Evolutionary conservation across 2,329 filamentous ascomycete species (phyloP), one percentile per base, ranked within the genome.

Genomic region (Aureobasidium uvarum): DNA sequence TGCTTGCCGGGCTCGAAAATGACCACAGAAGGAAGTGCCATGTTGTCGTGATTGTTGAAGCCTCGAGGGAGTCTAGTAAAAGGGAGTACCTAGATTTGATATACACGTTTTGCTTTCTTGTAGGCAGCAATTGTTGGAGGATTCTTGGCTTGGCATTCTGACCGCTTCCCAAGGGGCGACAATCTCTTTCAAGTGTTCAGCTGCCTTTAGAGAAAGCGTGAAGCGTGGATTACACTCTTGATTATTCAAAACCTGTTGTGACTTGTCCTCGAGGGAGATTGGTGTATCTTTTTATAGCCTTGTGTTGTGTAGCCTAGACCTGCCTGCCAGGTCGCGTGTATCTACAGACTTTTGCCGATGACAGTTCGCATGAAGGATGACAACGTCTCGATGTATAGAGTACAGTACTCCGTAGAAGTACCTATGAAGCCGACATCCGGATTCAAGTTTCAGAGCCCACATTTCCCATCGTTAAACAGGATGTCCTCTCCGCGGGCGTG

Each of bases 1-100:
- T 88, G 83, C n/a, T 45, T 46, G 16, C 41, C 51, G 13, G 50
- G 50, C n/a, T 64, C 41, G 20, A 38, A 64, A 4, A 56, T 38
- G 10, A 25, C 25, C 16, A 63, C 60, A 5, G 60, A 23, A 45
- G 38, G 25, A 18, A 63, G 60, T 25, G 33, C 18, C 59, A 62
- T 62, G 16, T 8, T 59, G 28, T n/a, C 31, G 7, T 33, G 20
- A 13, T 28, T 13, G 1, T 20, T 16, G 28, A 51, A 13, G 11
- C 18, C 25, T 7, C 2, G 10, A 36, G 25, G 25, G 2, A 13
- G 1, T 36, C 33, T 36, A 8, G 33, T 8, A 36, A 36, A 4
- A 36, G 33, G 10, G 10, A 36, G 33, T 36, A 33, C 3, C 5
- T 18, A 23, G 7, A n/a, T 31, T 58, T 45, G 33, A 36, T 58